Percentiles rank a stretch among this genome's conserved stretches.
Conservation (phyloP, 2,329 filamentous ascomycete species). For the Zalaria obscura region DNA sequence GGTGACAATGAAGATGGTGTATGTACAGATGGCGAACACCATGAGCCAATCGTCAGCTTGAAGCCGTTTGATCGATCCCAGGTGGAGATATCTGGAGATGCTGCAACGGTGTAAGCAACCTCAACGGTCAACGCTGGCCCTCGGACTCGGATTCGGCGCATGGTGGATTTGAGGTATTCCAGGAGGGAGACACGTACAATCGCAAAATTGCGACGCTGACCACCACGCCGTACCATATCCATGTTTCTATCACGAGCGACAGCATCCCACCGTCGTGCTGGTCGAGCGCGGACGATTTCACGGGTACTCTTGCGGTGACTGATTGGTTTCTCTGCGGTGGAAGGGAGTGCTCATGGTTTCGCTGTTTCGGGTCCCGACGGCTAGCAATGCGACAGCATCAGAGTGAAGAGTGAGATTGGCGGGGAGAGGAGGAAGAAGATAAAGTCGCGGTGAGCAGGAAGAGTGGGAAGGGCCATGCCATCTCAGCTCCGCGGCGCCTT, state of each 20-base stretch:
- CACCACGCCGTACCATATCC: constrained; percentile 32
- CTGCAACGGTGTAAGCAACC: constrained; percentile 10
- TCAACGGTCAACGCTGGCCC: neutral
- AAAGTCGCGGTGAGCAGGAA: too few relatives aligned
- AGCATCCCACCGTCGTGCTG: constrained; percentile 11
- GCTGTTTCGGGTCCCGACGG: too few relatives aligned
- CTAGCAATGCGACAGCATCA: too few relatives aligned
- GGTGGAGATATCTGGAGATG: constrained; percentile 28
- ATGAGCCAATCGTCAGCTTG: constrained; percentile 45
- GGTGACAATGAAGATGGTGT: constrained; percentile 36
- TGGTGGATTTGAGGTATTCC: neutral
- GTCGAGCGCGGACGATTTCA: neutral
- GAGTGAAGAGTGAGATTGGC: too few relatives aligned
- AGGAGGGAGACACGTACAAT: constrained; percentile 20
- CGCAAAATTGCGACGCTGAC: constrained; percentile 24
- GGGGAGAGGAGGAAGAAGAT: too few relatives aligned
- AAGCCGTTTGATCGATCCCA: constrained; percentile 34
- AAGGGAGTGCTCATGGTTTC: too few relatives aligned
- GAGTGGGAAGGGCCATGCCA: too few relatives aligned
- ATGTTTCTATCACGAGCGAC: constrained; percentile 27
- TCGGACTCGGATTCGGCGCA: neutral
- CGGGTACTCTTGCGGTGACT: constrained; percentile 5
- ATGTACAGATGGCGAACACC: constrained; percentile 33
- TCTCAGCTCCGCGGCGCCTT: too few relatives aligned
- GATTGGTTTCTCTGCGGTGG: neutral